Evolutionary conservation across 495 filamentous ascomycete genomes (phyloP).

Genomic region (Aspergillus asperescens): DNA sequence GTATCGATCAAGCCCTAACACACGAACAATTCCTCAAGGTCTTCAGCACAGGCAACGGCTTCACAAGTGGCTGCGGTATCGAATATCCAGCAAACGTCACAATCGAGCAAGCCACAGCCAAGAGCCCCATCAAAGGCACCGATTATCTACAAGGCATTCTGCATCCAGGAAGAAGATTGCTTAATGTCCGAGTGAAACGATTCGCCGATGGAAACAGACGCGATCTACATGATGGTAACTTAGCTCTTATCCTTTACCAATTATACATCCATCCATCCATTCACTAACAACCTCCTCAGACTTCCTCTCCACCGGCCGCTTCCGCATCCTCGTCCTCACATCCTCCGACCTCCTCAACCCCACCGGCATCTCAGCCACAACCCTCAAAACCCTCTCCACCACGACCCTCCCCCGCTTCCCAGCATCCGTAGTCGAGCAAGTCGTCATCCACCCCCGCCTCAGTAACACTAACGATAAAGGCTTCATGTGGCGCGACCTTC

Average conservation of each 20-base stretch:
- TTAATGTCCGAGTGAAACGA: constrained; percentile 35
- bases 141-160: constrained; percentile 43
- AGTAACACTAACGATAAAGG: too few relatives aligned
- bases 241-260: too few relatives aligned
- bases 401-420: constrained; percentile 38
- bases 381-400: constrained; percentile 34
- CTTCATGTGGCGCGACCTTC: constrained; percentile 55
- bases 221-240: constrained; percentile 48
- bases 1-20: constrained; percentile 34
- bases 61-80: constrained; percentile 44
- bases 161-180: constrained; percentile 27
- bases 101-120: constrained; percentile 23
- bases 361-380: constrained; percentile 23
- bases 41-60: constrained; percentile 42
- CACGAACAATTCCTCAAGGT: constrained; percentile 50
- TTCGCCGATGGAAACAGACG: constrained; percentile 43
- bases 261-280: too few relatives aligned
- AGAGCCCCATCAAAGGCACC: constrained; percentile 33
- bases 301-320: constrained; percentile 41
- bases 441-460: constrained; percentile 57
- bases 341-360: constrained; percentile 31
- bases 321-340: constrained; percentile 43
- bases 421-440: constrained; percentile 50
- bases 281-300: too few relatives aligned
- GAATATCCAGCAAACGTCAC: constrained; percentile 42